A percentile compares a stretch with the other conserved stretches of the same genome.
phyloP scores from a whole-genome alignment of 768 basidiomycete species.

The button mushroom (Agaricus bisporus) region DNA sequence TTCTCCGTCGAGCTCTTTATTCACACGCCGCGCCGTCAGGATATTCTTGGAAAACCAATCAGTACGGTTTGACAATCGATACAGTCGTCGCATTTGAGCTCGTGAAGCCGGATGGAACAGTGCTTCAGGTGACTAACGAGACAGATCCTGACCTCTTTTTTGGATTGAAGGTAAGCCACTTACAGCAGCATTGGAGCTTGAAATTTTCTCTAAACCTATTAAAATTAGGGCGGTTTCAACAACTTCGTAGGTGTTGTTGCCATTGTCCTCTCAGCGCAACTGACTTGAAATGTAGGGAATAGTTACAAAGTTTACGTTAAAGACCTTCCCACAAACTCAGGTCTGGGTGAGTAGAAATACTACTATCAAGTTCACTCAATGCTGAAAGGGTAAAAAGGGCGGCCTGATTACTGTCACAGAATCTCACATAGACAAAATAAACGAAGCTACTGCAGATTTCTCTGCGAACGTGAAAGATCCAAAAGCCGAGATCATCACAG shows the following conservation, averaged over 20 bases:
- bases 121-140: slow-evolving; percentile 27
- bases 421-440: slow-evolving; percentile 18
- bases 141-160: slow-evolving; percentile 35
- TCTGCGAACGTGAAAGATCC: slow-evolving; percentile 38
- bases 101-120: slow-evolving; percentile 47
- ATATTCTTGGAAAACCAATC: slow-evolving; percentile 61
- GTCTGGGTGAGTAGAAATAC: slow-evolving; percentile 45
- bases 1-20: not conserved
- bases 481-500: slow-evolving; percentile 44
- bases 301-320: slow-evolving; percentile 52
- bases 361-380: not conserved
- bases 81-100: slow-evolving; percentile 50
- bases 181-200: not conserved
- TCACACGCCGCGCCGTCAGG: slow-evolving; percentile 25
- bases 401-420: slow-evolving; percentile 35
- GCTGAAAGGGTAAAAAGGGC: slow-evolving; percentile 28
- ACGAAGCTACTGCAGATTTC: slow-evolving; percentile 35
- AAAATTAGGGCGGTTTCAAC: slow-evolving; percentile 49
- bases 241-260: slow-evolving; percentile 40
- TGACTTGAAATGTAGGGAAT: slow-evolving; percentile 33
- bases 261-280: slow-evolving; percentile 12
- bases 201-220: not conserved
- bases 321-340: slow-evolving; percentile 45
- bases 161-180: slow-evolving; percentile 18
- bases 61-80: slow-evolving; percentile 54